These are phyloP conservation scores for Lasiosphaeria hispida DNA, from an alignment of 495 filamentous ascomycete species.

Conservation along the genomic window DNA sequence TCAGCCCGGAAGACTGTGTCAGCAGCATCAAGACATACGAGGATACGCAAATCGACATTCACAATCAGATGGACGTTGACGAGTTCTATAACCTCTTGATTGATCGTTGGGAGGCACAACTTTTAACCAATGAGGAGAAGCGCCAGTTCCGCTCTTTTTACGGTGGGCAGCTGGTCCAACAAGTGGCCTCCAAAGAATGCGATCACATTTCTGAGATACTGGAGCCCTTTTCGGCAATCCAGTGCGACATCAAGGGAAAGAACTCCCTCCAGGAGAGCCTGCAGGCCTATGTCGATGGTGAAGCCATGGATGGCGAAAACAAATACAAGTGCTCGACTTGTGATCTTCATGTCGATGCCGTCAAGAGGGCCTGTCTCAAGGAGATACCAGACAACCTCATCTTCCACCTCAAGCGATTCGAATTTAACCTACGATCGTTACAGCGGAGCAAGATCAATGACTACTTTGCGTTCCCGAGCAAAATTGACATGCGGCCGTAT, in stretches of 20 bases:
- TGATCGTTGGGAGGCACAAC: constrained; percentile 85
- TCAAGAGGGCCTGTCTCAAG: constrained; percentile 90
- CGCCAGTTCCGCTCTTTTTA: constrained; percentile 80
- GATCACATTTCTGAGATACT: constrained; percentile 85
- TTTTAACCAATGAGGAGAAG: constrained; percentile 64
- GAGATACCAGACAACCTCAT: constrained; percentile 93
- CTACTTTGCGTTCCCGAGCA: constrained; percentile 78
- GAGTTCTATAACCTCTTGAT: constrained; percentile 95
- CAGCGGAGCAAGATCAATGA: constrained; percentile 94
- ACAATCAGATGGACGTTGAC: constrained; percentile 94
- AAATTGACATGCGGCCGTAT: constrained; percentile 88
- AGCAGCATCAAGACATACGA: constrained; percentile 78
- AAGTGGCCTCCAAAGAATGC: constrained; percentile 94
- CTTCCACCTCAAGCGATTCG: constrained; percentile 95
- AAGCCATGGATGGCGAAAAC: constrained; percentile 97
- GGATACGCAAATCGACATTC: constrained; percentile 78
- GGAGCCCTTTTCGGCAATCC: constrained; percentile 92
- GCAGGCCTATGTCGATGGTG: constrained; percentile 89
- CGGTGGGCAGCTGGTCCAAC: constrained; percentile 87
- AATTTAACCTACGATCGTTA: constrained; percentile 84
- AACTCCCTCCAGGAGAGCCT: constrained; percentile 78
- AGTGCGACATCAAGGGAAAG: constrained; percentile 97
- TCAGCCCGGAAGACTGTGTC: constrained; percentile 73
- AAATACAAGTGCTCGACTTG: constrained; percentile 97
- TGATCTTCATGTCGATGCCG: constrained; percentile 86